Evolutionary conservation across 805 yeast genomes (phyloP).

Genomic region (Yarrowia sp.): DNA sequence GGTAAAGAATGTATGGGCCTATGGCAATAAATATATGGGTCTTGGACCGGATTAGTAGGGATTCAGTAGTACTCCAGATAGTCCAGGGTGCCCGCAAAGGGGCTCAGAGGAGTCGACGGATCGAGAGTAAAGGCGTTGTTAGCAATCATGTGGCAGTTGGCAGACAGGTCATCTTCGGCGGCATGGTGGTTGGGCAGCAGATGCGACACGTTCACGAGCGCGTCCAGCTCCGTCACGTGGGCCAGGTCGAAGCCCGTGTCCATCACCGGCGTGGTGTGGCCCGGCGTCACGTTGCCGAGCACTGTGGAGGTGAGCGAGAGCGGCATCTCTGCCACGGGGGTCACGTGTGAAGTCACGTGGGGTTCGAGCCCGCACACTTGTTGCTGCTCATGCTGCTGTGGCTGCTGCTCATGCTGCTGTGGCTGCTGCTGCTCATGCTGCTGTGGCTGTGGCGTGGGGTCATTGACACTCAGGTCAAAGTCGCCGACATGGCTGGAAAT

Average conservation of each 20-base stretch:
- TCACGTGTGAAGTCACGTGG: too few relatives aligned
- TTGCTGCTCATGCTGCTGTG: too few relatives aligned
- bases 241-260: neutral
- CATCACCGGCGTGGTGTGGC: neutral
- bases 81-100: neutral
- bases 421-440: neutral
- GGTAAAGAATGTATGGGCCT: neutral
- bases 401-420: too few relatives aligned
- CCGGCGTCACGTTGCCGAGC: conserved; percentile 6
- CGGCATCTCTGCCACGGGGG: too few relatives aligned
- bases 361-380: too few relatives aligned
- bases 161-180: neutral
- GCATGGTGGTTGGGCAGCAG: neutral
- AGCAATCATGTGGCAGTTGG: neutral
- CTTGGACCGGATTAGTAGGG: neutral
- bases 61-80: neutral
- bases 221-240: neutral
- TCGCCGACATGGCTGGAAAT: neutral
- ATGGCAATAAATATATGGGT: neutral
- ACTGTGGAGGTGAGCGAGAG: neutral
- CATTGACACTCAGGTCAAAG: too few relatives aligned
- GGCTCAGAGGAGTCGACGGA: neutral
- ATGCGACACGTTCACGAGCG: neutral
- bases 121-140: neutral
- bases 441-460: too few relatives aligned